phyloP scores from a whole-genome alignment of 2,329 filamentous ascomycete genomes.

The Tolypocladium amazonense region DNA sequence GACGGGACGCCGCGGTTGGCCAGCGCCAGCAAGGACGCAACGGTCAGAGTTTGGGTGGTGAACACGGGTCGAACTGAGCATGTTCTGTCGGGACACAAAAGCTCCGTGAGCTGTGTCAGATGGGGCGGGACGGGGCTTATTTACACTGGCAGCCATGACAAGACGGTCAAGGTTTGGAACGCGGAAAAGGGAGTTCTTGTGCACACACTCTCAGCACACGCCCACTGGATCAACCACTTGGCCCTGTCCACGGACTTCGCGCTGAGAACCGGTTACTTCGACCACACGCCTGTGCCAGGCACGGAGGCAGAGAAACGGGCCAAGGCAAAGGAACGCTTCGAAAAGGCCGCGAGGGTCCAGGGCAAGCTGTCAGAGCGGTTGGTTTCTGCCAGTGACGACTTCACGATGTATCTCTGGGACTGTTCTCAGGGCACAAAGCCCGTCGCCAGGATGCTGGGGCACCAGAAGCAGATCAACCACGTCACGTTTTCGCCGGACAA shows the following conservation, averaged over 20 bases:
- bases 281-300: constrained; percentile 62
- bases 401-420: constrained; percentile 94
- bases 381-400: constrained; percentile 88
- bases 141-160: constrained; percentile 82
- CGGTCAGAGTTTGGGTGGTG: constrained; percentile 77
- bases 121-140: constrained; percentile 88
- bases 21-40: constrained; percentile 82
- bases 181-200: constrained; percentile 66
- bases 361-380: constrained; percentile 73
- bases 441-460: constrained; percentile 77
- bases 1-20: constrained; percentile 69
- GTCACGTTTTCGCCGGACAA: constrained; percentile 92
- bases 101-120: constrained; percentile 77
- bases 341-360: constrained; percentile 69
- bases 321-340: constrained; percentile 73
- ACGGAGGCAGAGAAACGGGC: constrained; percentile 59
- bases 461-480: constrained; percentile 95
- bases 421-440: constrained; percentile 70
- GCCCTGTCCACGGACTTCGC: constrained; percentile 89
- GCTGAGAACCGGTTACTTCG: constrained; percentile 74
- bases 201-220: constrained; percentile 71
- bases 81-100: constrained; percentile 80
- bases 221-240: constrained; percentile 92
- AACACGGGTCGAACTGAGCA: constrained; percentile 70
- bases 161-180: constrained; percentile 87